phyloP scores from a whole-genome alignment of 768 basidiomycete species.

The Phylloporus arenicola region DNA sequence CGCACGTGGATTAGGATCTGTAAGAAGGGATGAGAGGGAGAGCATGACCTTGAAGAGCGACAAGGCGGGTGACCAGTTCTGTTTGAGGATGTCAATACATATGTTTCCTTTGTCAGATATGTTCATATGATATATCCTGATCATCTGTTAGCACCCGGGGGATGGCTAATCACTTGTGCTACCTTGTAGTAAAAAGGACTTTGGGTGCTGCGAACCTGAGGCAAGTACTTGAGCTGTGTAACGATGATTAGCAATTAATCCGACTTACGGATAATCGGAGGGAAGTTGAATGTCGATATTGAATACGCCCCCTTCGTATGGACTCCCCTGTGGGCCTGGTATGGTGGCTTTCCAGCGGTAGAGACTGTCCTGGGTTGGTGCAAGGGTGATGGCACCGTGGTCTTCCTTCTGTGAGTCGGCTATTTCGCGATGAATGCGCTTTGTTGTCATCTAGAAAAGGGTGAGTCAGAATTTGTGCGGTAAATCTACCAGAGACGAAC shows the following conservation, averaged over 20 bases:
- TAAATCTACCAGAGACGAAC: conserved; percentile 7
- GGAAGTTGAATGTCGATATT: conserved; percentile 60
- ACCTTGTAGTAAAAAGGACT: conserved; percentile 72
- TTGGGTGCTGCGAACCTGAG: conserved; percentile 73
- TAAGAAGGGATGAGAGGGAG: conserved; percentile 85
- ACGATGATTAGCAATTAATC: background rate
- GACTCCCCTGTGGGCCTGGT: conserved; percentile 77
- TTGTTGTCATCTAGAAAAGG: conserved; percentile 54
- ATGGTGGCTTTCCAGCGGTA: conserved; percentile 73
- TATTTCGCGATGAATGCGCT: conserved; percentile 81
- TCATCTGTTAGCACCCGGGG: background rate
- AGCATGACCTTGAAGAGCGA: conserved; percentile 94
- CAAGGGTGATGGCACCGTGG: conserved; percentile 63
- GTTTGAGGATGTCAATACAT: conserved; percentile 89
- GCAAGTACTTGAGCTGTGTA: background rate
- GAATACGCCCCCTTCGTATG: conserved; percentile 78
- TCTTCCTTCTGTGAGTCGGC: conserved; percentile 80
- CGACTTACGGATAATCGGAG: conserved; percentile 66
- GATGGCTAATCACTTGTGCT: conserved; percentile 9
- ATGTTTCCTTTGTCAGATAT: conserved; percentile 74
- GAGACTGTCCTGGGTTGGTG: conserved; percentile 59
- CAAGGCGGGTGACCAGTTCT: conserved; percentile 90
- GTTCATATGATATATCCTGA: conserved; percentile 87
- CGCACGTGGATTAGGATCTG: conserved; percentile 91
- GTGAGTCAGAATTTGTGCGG: conserved; percentile 4